A percentile compares a stretch with the other conserved stretches of the same genome.
Conservation (phyloP, 2,329 filamentous ascomycete genomes). For the Ophiostoma triangulosporum region DNA sequence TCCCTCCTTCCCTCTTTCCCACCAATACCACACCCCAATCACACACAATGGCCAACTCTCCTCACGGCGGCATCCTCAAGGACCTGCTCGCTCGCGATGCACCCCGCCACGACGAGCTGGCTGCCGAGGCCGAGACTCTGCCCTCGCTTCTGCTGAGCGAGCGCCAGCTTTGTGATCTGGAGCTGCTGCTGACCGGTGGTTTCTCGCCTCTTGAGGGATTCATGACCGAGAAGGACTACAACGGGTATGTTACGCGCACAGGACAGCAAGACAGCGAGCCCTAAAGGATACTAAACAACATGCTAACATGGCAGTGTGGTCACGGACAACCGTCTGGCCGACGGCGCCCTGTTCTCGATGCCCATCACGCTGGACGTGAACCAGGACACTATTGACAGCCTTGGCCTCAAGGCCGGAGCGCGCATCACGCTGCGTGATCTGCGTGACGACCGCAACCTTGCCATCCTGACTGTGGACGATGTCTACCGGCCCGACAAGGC, state of each 20-base stretch:
- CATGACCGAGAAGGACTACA: slow-evolving; percentile 94
- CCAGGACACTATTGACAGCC: slow-evolving; percentile 58
- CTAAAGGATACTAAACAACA: slow-evolving; percentile 65
- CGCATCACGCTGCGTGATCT: slow-evolving; percentile 86
- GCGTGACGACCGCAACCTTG: slow-evolving; percentile 89
- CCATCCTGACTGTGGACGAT: slow-evolving; percentile 90
- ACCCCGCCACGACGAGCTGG: slow-evolving; percentile 66
- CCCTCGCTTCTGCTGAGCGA: slow-evolving; percentile 77
- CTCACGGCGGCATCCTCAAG: slow-evolving; percentile 91
- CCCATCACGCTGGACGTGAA: slow-evolving; percentile 87
- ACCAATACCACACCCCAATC: not conserved
- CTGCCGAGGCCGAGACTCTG: slow-evolving; percentile 71
- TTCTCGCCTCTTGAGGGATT: slow-evolving; percentile 98
- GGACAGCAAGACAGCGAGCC: no score
- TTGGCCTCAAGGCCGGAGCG: slow-evolving; percentile 64
- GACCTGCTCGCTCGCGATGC: slow-evolving; percentile 91
- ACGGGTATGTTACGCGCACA: slow-evolving; percentile 62
- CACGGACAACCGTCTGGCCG: slow-evolving; percentile 69
- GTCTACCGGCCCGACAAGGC: slow-evolving; percentile 86
- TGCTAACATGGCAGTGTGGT: slow-evolving; percentile 96
- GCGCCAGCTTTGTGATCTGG: slow-evolving; percentile 93
- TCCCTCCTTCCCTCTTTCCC: not conserved
- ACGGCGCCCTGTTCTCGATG: slow-evolving; percentile 89
- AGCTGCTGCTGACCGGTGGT: slow-evolving; percentile 92
- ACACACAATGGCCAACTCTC: slow-evolving; percentile 51